Conservation (phyloP, 108 stramenopile genomes). For the Parietichytrium sp. region DNA sequence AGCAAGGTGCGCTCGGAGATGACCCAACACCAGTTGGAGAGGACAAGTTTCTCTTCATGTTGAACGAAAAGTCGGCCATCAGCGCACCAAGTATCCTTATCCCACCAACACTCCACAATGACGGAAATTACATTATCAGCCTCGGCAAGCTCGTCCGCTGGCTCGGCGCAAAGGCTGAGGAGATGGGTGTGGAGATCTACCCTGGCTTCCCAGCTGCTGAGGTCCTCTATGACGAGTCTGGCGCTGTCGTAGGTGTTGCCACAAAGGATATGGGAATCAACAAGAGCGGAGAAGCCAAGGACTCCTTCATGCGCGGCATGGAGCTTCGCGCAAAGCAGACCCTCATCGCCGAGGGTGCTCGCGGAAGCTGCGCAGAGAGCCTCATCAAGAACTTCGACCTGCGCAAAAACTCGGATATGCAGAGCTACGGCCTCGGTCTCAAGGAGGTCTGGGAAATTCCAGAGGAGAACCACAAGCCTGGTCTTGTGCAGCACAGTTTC, state of each 20-base stretch:
- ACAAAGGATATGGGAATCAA: constrained; percentile 85
- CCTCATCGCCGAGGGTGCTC: constrained; percentile 93
- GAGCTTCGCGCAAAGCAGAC: constrained; percentile 93
- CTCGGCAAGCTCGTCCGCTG: constrained; percentile 85
- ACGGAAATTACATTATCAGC: constrained; percentile 93
- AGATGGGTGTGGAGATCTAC: constrained; percentile 94
- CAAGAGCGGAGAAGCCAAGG: constrained; percentile 82
- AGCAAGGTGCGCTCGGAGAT: constrained; percentile 52
- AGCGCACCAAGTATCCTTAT: constrained; percentile 58
- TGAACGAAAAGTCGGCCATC: constrained; percentile 62
- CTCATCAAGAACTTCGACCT: constrained; percentile 85
- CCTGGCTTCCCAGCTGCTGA: constrained; percentile 93
- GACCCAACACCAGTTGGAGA: constrained; percentile 72
- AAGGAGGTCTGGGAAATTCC: constrained; percentile 99
- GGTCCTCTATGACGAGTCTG: constrained; percentile 74
- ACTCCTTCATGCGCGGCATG: constrained; percentile 92
- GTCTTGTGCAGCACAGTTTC: constrained; percentile 94
- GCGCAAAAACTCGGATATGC: constrained; percentile 69
- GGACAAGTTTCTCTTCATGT: constrained; percentile 79
- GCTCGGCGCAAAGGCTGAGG: constrained; percentile 90
- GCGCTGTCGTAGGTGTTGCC: constrained; percentile 79
- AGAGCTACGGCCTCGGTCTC: constrained; percentile 95
- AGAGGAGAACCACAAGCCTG: constrained; percentile 74
- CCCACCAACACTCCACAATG: constrained; percentile 84
- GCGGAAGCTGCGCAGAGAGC: constrained; percentile 88